phyloP scores from a whole-genome alignment of 192 early-diverging fungal genomes.

The Coemansia aciculifera region DNA sequence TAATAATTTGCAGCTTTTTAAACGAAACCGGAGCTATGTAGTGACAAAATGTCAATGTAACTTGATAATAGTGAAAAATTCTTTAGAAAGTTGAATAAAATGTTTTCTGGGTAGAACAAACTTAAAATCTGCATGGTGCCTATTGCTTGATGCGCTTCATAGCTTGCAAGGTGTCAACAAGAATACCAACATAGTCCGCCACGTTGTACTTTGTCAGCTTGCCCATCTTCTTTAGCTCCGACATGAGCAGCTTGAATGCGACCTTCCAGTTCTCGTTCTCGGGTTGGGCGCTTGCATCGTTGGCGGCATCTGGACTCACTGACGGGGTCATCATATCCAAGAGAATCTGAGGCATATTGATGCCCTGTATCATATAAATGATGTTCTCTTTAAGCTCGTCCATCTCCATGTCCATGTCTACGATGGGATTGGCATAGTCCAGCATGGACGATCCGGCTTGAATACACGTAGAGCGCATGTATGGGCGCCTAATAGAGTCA shows the following conservation, averaged over 20 bases:
- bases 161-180: slow-evolving; percentile 32
- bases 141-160: background rate
- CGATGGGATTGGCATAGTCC: background rate
- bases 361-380: slow-evolving; percentile 34
- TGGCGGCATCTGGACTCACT: background rate
- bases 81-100: background rate
- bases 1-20: too few relatives aligned
- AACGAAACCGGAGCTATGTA: too few relatives aligned
- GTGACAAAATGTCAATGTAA: too few relatives aligned
- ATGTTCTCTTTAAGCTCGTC: slow-evolving; percentile 39
- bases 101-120: background rate
- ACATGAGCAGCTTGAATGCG: slow-evolving; percentile 20
- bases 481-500: background rate
- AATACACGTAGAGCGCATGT: background rate
- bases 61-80: too few relatives aligned
- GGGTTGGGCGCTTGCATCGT: background rate
- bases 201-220: slow-evolving; percentile 38
- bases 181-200: slow-evolving; percentile 29
- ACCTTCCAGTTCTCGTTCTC: background rate
- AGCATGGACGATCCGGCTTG: slow-evolving; percentile 2
- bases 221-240: slow-evolving; percentile 34
- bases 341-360: slow-evolving; percentile 41
- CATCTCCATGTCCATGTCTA: slow-evolving; percentile 11
- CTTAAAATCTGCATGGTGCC: background rate
- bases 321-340: slow-evolving; percentile 21